These are phyloP conservation scores for Gaultheria prostrata DNA, from an alignment of 148 eudicot genomes.

Conservation along the genomic window DNA sequence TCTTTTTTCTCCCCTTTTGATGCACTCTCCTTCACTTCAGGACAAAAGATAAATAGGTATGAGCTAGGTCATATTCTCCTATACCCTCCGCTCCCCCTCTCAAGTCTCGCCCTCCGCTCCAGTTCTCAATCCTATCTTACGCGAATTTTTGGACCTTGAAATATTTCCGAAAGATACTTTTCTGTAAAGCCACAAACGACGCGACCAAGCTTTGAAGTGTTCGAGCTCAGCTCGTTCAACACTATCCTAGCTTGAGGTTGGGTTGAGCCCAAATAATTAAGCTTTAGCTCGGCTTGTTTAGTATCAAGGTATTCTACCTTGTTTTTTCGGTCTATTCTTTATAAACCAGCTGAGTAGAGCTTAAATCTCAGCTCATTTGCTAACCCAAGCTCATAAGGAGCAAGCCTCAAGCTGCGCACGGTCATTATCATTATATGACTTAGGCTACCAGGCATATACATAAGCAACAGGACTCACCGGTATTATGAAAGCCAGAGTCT, in stretches of 20 bases:
- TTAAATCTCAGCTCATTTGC: background rate
- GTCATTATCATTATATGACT: too few relatives aligned
- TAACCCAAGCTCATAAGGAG: background rate
- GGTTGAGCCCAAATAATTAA: background rate
- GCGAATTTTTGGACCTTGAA: too few relatives aligned
- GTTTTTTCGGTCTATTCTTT: too few relatives aligned
- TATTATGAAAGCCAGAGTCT: slow-evolving; percentile 84
- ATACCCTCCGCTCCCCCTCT: too few relatives aligned
- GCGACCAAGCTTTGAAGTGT: background rate
- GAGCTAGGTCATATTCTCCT: background rate
- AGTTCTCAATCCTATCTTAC: too few relatives aligned
- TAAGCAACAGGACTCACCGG: slow-evolving; percentile 51
- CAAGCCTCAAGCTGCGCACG: background rate
- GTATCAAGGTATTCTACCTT: background rate
- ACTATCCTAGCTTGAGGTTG: background rate
- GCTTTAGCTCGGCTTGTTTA: background rate
- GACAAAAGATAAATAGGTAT: background rate
- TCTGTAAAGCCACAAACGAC: too few relatives aligned
- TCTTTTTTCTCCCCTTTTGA: too few relatives aligned
- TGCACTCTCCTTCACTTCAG: background rate
- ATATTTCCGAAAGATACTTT: too few relatives aligned
- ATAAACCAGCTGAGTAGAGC: too few relatives aligned
- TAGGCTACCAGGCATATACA: too few relatives aligned
- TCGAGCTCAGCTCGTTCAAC: background rate
- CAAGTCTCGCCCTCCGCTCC: too few relatives aligned